phyloP scores from a whole-genome alignment of 2,329 filamentous ascomycete genomes.

The Lecanicillium sp. region DNA sequence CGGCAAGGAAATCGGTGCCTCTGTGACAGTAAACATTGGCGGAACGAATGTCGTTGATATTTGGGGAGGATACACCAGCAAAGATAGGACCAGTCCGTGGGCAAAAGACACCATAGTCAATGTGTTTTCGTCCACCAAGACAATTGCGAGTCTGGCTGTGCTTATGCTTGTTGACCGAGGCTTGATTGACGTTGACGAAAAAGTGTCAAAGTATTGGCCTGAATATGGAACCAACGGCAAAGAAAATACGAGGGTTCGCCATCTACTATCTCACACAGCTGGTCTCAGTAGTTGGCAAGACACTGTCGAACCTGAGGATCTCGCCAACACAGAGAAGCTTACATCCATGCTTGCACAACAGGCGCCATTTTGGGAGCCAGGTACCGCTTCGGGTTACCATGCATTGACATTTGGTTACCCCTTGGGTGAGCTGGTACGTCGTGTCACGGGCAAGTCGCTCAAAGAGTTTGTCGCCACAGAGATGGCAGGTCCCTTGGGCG shows the following conservation, averaged over 20 bases:
- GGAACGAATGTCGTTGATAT: constrained; percentile 34
- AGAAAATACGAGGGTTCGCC: constrained; percentile 27
- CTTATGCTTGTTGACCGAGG: constrained; percentile 30
- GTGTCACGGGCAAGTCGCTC: constrained; percentile 30
- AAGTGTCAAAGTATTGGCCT: constrained; percentile 35
- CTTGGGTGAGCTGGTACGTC: constrained; percentile 33
- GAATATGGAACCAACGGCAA: constrained; percentile 35
- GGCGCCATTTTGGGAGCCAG: constrained; percentile 34
- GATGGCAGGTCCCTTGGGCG: constrained; percentile 30
- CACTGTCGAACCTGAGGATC: constrained; percentile 19
- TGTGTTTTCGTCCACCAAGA: constrained; percentile 33
- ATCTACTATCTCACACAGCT: constrained; percentile 31
- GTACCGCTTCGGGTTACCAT: constrained; percentile 34
- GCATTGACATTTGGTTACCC: constrained; percentile 29
- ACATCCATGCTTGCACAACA: constrained; percentile 29
- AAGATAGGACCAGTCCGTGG: constrained; percentile 24
- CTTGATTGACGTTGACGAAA: constrained; percentile 24
- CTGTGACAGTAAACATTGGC: constrained; percentile 29
- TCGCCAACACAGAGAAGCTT: constrained; percentile 21
- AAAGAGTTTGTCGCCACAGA: constrained; percentile 28
- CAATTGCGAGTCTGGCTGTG: constrained; percentile 9
- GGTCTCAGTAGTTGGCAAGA: constrained; percentile 25
- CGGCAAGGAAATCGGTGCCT: constrained; percentile 35
- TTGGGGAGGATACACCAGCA: constrained; percentile 32
- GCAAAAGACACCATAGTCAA: constrained; percentile 28